Conservation (phyloP, 495 filamentous ascomycete genomes). For the Amphirosellinia nigrospora region DNA sequence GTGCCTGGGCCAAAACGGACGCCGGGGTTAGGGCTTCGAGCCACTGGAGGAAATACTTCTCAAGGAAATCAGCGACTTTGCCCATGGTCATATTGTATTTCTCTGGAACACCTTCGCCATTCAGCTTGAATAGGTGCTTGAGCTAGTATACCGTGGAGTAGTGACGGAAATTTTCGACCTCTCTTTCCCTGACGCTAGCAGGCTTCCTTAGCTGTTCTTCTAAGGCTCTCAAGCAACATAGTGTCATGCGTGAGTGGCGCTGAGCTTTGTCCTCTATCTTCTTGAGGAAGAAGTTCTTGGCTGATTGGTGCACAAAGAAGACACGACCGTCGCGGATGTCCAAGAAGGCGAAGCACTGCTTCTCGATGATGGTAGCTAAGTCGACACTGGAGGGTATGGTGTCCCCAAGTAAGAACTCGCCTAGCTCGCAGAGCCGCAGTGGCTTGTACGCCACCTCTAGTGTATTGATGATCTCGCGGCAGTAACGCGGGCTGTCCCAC, state of each 20-base stretch:
- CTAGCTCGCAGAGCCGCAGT: neutral
- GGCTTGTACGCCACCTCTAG: neutral
- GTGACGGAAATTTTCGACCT: neutral
- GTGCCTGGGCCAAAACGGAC: neutral
- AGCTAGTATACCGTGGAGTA: neutral
- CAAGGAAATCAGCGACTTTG: neutral
- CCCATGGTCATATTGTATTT: neutral
- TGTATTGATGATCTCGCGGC: neutral
- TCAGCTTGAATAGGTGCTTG: neutral
- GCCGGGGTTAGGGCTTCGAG: neutral
- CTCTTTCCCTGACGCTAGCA: neutral
- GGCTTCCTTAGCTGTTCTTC: neutral
- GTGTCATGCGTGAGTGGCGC: neutral
- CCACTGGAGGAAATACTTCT: neutral
- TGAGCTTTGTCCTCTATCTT: neutral
- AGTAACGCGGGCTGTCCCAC: neutral
- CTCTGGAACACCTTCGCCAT: neutral
- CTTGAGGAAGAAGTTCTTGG: neutral
- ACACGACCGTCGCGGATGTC: neutral
- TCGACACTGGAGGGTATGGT: neutral
- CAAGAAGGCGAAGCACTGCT: neutral
- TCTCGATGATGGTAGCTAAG: neutral
- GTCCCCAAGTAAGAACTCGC: neutral
- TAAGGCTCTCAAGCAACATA: neutral
- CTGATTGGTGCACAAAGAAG: neutral